Evolutionary conservation across 192 early-diverging fungal genomes (phyloP).

Genomic region (Backusella psychrophila): DNA sequence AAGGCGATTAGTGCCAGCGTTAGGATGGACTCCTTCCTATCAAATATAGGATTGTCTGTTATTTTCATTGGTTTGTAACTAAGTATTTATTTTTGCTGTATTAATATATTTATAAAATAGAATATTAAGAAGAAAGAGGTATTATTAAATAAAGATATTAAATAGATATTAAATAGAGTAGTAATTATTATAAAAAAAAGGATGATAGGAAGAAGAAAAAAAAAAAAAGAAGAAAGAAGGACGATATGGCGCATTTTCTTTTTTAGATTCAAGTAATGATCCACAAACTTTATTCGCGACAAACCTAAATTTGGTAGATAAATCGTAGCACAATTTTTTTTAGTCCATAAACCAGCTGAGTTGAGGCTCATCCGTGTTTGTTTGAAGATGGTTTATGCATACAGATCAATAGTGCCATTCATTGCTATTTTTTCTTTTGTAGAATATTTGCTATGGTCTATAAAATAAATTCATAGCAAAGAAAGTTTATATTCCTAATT

Average conservation of each 20-base stretch:
- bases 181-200: background rate
- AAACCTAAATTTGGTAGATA: background rate
- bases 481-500: background rate
- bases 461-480: background rate
- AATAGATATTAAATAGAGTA: background rate
- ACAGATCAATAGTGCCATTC: too few species aligned
- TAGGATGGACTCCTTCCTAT: constrained; percentile 16
- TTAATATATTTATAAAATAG: background rate
- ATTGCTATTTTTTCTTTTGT: background rate
- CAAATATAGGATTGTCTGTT: constrained; percentile 15
- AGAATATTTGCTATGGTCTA: background rate
- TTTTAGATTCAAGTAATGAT: background rate
- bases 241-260: background rate
- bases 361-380: background rate
- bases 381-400: background rate
- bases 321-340: background rate
- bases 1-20: constrained; percentile 21
- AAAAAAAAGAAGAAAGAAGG: too few species aligned
- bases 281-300: background rate
- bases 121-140: too few species aligned
- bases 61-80: background rate
- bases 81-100: background rate
- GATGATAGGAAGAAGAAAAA: background rate
- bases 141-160: background rate
- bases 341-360: background rate